Evolutionary conservation across 2,329 filamentous ascomycete species (phyloP), one percentile per base, ranked within the genome.

Genomic region (Colletotrichum echinochloae): DNA sequence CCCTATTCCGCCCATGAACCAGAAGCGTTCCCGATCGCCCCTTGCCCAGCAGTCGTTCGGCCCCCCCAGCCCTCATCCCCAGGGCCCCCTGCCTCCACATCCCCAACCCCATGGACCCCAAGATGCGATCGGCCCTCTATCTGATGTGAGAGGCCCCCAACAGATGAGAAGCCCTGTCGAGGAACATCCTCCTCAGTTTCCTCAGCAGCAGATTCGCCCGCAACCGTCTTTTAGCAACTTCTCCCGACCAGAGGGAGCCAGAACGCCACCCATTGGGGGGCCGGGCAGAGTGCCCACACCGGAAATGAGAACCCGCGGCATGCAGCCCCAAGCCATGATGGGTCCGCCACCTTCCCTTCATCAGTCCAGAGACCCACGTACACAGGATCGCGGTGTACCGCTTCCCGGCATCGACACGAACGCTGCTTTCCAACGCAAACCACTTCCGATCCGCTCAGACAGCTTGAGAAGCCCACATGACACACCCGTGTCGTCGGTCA

Each of bases 361-460:
- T 28, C 56, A 52, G 48, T 28, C 56, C 23, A 65, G 63, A 30
- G 56, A 69, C 26, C 61, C 56, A 44, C 69, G 66, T 33, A 23
- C 41, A 39, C 18, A 72, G 49, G 30, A 75, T 72, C 52, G 72
- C 74, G 37, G 74, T 76, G 9, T 73, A 62, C 59, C 68, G 5
- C 69, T 71, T 37, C 66, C 69, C 39, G 48, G 33, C 5, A 57
- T 71, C 28, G 67, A 71, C 60, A 71, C 69, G 9, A 56, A 30
- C 11, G 79, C 78, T 63, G 80, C 82, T 41, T 80, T 87, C 51
- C 79, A 81, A 60, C 82, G 87, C 71, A 90, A 89, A 75, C 87
- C 87, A 30, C 74, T 89, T 16, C 84, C 85, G 30, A 74, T 77
- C n/a, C 81, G 82, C 60, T 74, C 76, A 7, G 81, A 81, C 71